These are phyloP conservation scores for Aspergillus wentii DNA, from an alignment of 495 filamentous ascomycete species.

Conservation along the genomic window DNA sequence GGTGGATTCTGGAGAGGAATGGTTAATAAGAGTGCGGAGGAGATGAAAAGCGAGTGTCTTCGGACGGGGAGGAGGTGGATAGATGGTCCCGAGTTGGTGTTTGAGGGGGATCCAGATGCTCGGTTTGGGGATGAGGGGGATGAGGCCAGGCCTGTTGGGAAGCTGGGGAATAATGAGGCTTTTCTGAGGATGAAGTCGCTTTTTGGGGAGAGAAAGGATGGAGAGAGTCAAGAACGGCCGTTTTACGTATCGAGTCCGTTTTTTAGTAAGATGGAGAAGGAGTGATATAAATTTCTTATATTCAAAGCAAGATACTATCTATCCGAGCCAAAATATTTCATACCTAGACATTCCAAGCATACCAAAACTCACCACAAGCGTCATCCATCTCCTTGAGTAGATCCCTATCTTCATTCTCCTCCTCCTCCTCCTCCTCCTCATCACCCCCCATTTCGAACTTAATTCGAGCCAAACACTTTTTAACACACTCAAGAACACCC, in stretches of 20 bases:
- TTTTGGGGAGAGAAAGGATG: not conserved
- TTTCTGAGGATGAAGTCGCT: constrained; percentile 5
- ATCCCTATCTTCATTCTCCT: no score
- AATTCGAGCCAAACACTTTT: no score
- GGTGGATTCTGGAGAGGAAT: constrained; percentile 11
- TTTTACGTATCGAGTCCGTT: constrained; percentile 8
- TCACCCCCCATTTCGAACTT: no score
- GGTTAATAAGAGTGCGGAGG: constrained; percentile 14
- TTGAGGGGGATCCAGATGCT: constrained; percentile 13
- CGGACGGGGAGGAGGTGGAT: constrained; percentile 7
- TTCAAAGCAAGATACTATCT: not conserved
- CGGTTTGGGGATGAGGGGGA: constrained; percentile 6
- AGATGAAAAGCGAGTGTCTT: constrained; percentile 8
- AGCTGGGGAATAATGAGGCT: constrained; percentile 9
- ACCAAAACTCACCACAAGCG: no score
- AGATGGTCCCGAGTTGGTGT: constrained; percentile 3
- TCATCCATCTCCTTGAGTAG: no score
- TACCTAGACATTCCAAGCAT: no score
- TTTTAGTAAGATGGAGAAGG: not conserved
- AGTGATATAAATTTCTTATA: not conserved
- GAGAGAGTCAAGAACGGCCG: not conserved
- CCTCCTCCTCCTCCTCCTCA: no score
- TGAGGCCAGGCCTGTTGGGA: constrained; percentile 4
- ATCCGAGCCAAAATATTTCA: no score
- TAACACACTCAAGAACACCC: no score